phyloP scores from a whole-genome alignment of 2,329 filamentous ascomycete genomes.

The Fonsecaea monophora region DNA sequence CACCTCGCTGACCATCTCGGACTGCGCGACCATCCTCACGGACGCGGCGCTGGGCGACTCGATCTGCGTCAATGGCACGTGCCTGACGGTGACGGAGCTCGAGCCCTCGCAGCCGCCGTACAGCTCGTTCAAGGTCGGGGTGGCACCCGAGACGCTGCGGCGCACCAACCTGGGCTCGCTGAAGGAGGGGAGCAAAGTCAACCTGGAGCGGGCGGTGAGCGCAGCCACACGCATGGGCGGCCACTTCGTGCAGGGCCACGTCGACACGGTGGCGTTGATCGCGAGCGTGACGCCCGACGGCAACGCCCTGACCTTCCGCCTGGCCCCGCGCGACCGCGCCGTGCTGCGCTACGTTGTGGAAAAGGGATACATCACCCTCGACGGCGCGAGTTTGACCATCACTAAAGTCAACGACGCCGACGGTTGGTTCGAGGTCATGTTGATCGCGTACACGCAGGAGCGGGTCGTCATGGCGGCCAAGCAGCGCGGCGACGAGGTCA shows the following conservation, averaged over 20 bases:
- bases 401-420: slow-evolving; percentile 80
- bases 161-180: slow-evolving; percentile 91
- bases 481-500: slow-evolving; percentile 79
- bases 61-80: slow-evolving; percentile 94
- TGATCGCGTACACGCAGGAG: slow-evolving; percentile 95
- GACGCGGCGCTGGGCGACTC: slow-evolving; percentile 90
- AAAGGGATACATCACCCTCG: slow-evolving; percentile 94
- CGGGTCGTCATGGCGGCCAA: slow-evolving; percentile 84
- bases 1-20: slow-evolving; percentile 85
- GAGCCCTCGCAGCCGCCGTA: slow-evolving; percentile 43
- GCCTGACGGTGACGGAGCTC: slow-evolving; percentile 86
- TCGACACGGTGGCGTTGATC: slow-evolving; percentile 86
- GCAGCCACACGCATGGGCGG: slow-evolving; percentile 95
- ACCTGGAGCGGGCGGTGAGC: slow-evolving; percentile 91
- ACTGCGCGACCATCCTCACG: slow-evolving; percentile 75
- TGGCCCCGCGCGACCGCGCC: slow-evolving; percentile 65
- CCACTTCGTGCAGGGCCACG: slow-evolving; percentile 97
- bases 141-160: slow-evolving; percentile 93
- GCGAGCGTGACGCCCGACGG: slow-evolving; percentile 77
- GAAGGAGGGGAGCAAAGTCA: slow-evolving; percentile 71
- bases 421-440: slow-evolving; percentile 93
- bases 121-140: slow-evolving; percentile 79
- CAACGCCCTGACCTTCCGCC: slow-evolving; percentile 86
- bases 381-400: slow-evolving; percentile 92
- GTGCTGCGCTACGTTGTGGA: slow-evolving; percentile 89